Evolutionary conservation across 495 filamentous ascomycete species (phyloP).

Genomic region (Tuber brumale): DNA sequence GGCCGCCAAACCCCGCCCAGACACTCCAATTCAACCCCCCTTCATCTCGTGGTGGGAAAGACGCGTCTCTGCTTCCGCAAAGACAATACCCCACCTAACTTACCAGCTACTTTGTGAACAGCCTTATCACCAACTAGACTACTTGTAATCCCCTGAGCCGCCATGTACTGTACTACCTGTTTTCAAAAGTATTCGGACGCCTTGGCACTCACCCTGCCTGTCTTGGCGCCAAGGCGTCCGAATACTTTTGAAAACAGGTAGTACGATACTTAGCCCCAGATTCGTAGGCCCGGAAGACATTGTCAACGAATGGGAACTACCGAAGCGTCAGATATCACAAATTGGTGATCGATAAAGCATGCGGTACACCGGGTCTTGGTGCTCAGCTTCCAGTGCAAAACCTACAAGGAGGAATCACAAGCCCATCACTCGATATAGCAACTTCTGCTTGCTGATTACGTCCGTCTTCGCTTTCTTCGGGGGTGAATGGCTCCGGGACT

Average conservation of each 20-base stretch:
- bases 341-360: background rate
- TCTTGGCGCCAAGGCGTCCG: too few relatives aligned
- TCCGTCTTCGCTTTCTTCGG: constrained; percentile 78
- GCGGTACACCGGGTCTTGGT: background rate
- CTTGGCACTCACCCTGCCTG: too few relatives aligned
- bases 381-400: constrained; percentile 6
- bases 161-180: constrained; percentile 53
- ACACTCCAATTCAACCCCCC: background rate
- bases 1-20: background rate
- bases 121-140: constrained; percentile 54
- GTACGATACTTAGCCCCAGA: constrained; percentile 75
- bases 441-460: constrained; percentile 70
- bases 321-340: background rate
- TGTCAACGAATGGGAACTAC: constrained; percentile 96
- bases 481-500: constrained; percentile 74
- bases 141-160: constrained; percentile 86
- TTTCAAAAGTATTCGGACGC: too few relatives aligned
- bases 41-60: constrained; percentile 61
- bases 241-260: too few relatives aligned
- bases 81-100: constrained; percentile 81
- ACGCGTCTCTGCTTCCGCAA: constrained; percentile 80
- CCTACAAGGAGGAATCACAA: constrained; percentile 56
- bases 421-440: constrained; percentile 84
- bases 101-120: constrained; percentile 83
- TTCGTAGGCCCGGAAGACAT: constrained; percentile 79